Percentiles rank a stretch among this genome's conserved stretches.
Evolutionary conservation across 2,329 filamentous ascomycete species (phyloP).

Genomic region (Penicillium digitatum): DNA sequence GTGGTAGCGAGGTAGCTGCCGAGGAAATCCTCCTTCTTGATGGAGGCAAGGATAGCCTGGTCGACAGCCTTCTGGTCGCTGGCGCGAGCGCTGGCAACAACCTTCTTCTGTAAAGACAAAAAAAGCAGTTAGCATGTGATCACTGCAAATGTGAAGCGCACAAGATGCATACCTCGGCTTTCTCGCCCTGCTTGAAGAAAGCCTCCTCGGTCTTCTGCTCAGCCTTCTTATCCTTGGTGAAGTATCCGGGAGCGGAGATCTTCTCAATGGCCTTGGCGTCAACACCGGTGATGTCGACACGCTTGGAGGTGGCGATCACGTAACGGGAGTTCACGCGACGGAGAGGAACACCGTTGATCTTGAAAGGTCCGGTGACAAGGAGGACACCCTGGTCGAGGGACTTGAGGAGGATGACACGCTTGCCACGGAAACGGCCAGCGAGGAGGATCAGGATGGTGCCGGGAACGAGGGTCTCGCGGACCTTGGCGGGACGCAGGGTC

Average conservation of each 20-base stretch:
- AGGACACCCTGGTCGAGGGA: slow-evolving; percentile 95
- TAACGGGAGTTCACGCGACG: slow-evolving; percentile 61
- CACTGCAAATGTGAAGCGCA: background rate
- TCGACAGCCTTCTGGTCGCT: slow-evolving; percentile 98
- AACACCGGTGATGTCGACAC: slow-evolving; percentile 66
- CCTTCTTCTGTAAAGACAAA: slow-evolving; percentile 75
- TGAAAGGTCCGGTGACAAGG: slow-evolving; percentile 99
- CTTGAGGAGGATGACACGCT: slow-evolving; percentile 99
- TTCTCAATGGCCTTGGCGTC: slow-evolving; percentile 71
- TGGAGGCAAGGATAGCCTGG: slow-evolving; percentile 88
- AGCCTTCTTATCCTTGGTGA: slow-evolving; percentile 84
- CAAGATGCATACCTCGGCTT: slow-evolving; percentile 72
- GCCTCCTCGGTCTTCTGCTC: slow-evolving; percentile 98
- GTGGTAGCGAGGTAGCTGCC: slow-evolving; percentile 88
- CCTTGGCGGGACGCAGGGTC: slow-evolving; percentile 79
- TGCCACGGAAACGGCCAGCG: slow-evolving; percentile 98
- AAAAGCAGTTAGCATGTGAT: slow-evolving; percentile 13
- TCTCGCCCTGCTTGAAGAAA: slow-evolving; percentile 99
- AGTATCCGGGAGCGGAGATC: slow-evolving; percentile 87
- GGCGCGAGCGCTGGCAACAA: slow-evolving; percentile 83
- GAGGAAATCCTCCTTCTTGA: slow-evolving; percentile 98
- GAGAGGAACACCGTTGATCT: slow-evolving; percentile 98
- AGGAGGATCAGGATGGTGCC: slow-evolving; percentile 98
- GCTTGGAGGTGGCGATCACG: slow-evolving; percentile 49
- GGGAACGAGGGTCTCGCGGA: slow-evolving; percentile 84